phyloP scores from a whole-genome alignment of 176 grass and related monocot genomes.

The Zea luxurians region DNA sequence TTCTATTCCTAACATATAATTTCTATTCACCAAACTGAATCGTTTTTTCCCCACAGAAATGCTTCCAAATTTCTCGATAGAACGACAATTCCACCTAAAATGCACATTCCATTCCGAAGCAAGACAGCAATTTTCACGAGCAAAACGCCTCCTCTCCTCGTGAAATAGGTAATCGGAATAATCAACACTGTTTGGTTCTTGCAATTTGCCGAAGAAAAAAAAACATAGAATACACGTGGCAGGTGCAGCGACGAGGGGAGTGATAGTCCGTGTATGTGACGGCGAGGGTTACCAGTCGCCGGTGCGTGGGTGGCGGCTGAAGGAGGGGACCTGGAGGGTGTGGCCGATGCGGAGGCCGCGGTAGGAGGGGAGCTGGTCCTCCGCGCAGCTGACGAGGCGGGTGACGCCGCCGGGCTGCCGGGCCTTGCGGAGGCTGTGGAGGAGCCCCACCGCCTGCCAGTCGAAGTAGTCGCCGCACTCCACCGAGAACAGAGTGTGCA shows the following conservation, averaged over 20 bases:
- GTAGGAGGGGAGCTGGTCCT: slow-evolving; percentile 68
- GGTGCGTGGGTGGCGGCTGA: slow-evolving; percentile 84
- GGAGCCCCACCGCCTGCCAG: slow-evolving; percentile 91
- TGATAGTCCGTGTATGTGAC: slow-evolving; percentile 24
- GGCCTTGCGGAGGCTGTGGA: slow-evolving; percentile 85
- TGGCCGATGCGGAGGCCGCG: slow-evolving; percentile 72
- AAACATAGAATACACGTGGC: not conserved
- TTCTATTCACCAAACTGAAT: slow-evolving; percentile 3
- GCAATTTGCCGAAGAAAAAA: not conserved
- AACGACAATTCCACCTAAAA: not conserved
- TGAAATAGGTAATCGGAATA: not conserved
- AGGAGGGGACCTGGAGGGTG: slow-evolving; percentile 82
- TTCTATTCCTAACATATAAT: not conserved
- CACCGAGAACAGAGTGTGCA: slow-evolving; percentile 97
- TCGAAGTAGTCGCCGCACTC: slow-evolving; percentile 98
- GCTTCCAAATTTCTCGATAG: not conserved
- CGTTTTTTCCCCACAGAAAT: not conserved
- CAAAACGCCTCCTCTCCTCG: not conserved
- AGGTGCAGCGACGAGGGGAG: not conserved
- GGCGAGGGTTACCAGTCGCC: slow-evolving; percentile 73
- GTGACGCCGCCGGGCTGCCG: slow-evolving; percentile 78
- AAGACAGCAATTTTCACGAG: not conserved
- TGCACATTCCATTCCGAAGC: not conserved
- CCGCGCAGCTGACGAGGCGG: slow-evolving; percentile 75
- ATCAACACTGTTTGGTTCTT: not conserved